Base-by-base conservation (phyloP, 495 filamentous ascomycete genomes). In the Chaetomium tenue region DNA sequence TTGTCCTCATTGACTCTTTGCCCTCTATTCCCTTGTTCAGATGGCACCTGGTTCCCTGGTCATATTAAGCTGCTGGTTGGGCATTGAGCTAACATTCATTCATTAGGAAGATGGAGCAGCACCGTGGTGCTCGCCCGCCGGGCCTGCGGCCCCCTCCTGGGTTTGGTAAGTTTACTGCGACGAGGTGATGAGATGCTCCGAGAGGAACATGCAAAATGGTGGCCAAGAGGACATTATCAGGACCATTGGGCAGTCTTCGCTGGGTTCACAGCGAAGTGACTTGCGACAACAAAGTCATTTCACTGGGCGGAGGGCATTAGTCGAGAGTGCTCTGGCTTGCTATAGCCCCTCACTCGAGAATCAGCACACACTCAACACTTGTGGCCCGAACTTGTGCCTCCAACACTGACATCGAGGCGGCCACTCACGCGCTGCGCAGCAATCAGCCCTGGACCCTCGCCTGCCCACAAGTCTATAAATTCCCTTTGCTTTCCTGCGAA, bases 121-220 rank as follows among this genome's bases (percentile, higher is more conserved):
- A 23, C 40, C 30, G 6, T 7, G n/a, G 42, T 23, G 39, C 54
- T 47, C 60, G 20, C 23, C 22, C 28, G 26, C 18, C 48, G 46
- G 60, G 60, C 3, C 16, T 66, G 50, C 60, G 50, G 0, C 40
- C 65, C 11, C 65, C 65, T 25, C 65, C 65, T 5, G 65, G 65
- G 23, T 63, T 67, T 4, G 46, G 63, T 64, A 60, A 60, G 63
- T 64, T 25, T 1, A 15, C 1, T n/a, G 55, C 55, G 7, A 16
- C 44, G 55, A 42, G 9, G 12, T 42, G 22, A 52, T 9, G 23
- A 26, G 11, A 23, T 23, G 16, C 33, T 23, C 18, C 7, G n/a
- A 11, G 15, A n/a, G 26, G 20, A 22, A 13, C 25, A 25, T 6
- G 6, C 28, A 30, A 30, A 30, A 30, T 2, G 6, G 28, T 30